Conservation (phyloP, 2,329 filamentous ascomycete genomes). For the Apiospora hydei region DNA sequence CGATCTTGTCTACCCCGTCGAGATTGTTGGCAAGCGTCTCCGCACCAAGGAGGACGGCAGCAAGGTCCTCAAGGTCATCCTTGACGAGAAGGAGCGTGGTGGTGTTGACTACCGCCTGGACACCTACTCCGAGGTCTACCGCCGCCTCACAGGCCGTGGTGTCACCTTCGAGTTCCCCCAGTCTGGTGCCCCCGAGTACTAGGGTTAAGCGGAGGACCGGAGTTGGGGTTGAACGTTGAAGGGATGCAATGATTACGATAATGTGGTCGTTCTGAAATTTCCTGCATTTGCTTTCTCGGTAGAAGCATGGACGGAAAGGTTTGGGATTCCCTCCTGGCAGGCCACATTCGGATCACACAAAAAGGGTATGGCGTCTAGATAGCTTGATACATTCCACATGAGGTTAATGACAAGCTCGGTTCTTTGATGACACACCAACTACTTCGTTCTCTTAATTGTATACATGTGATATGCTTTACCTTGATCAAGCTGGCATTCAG, state of each 20-base stretch:
- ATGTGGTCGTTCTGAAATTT: conserved; percentile 22
- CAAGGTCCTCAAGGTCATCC: conserved; percentile 98
- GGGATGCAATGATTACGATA: conserved; percentile 22
- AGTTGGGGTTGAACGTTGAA: conserved; percentile 19
- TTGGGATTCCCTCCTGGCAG: conserved; percentile 35
- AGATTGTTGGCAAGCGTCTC: conserved; percentile 99
- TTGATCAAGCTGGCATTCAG: not conserved
- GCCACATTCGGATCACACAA: conserved; percentile 31
- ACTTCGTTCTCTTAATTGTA: not conserved
- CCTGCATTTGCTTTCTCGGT: conserved; percentile 32
- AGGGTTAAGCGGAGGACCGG: conserved; percentile 55
- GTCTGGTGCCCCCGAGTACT: conserved; percentile 80
- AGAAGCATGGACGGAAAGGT: conserved; percentile 38
- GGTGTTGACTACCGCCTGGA: conserved; percentile 99
- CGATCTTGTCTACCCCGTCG: conserved; percentile 99
- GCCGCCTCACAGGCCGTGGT: conserved; percentile 92
- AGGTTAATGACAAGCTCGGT: conserved; percentile 48
- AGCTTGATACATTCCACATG: conserved; percentile 51
- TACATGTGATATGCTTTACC: not conserved
- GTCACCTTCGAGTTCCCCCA: conserved; percentile 99
- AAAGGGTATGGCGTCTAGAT: conserved; percentile 59
- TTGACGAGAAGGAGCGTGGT: conserved; percentile 99
- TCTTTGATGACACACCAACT: conserved; percentile 37
- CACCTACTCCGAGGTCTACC: conserved; percentile 99
- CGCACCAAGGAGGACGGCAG: conserved; percentile 98